Base-by-base conservation (phyloP, 2,329 filamentous ascomycete genomes). In the Dothistroma septosporum region DNA sequence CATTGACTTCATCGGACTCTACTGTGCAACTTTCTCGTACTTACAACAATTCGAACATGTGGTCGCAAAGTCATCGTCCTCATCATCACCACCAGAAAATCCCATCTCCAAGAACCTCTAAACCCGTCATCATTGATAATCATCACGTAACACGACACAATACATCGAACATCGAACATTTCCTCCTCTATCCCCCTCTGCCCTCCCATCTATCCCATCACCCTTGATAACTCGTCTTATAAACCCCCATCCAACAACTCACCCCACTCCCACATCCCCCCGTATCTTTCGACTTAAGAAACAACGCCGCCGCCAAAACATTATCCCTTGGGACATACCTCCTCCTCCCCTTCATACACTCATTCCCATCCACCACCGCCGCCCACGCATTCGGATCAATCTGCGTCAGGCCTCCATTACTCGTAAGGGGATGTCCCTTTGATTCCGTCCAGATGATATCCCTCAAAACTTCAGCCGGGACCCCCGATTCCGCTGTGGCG, bases 361-460 rank as follows among this genome's bases (percentile, higher is more conserved):
- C 21, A 44, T 53, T 50, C 21, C 11, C 57, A 32, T 44, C 35
- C 5, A 48, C 49, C 24, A 46, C 53, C 7, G 16, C 7, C 19
- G 33, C 57, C 57, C 49, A 59, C 4, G 57, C 57, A 31, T 53
- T 35, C 11, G 35, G 49, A 44, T 59, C 57, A 19, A 59, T 59
- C 37, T 59, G 57, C 12, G 28, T 32, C n/a, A 59, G 33, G 7
- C 49, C 57, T 8, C 56, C 47, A 16, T 54, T 53, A 31, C 22
- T 4, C 12, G 60, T 56, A 2, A 65, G 49, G 1, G 63, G 63
- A 32, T 65, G 63, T 3, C 63, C 60, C 28, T 65, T 65, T 49
- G 52, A 57, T 49, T 65, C 63, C 4, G 46, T 59, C 58, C 56
- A 65, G 53, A 65, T 65, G 33, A 65, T 63, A 33, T 61, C 54